Conservation (phyloP, 768 basidiomycete genomes). For the Auricularia auricula-judae region DNA sequence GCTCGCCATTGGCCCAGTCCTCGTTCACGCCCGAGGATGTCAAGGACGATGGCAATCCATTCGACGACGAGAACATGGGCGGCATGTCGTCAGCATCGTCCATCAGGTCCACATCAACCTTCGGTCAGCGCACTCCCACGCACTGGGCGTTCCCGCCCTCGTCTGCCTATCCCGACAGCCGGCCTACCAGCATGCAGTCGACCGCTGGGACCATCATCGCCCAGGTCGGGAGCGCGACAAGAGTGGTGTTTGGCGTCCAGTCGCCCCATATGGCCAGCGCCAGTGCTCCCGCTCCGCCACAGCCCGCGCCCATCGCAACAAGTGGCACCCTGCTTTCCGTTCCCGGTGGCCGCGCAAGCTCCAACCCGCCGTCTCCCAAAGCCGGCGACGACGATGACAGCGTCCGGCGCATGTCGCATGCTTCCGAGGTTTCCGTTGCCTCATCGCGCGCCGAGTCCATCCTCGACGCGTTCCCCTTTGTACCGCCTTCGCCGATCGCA, state of each 20-base stretch:
- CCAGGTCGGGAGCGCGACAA: slow-evolving; percentile 54
- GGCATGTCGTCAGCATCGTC: background rate
- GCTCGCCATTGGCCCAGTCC: slow-evolving; percentile 58
- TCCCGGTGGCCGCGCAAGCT: background rate
- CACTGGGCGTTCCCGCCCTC: background rate
- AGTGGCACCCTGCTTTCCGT: background rate
- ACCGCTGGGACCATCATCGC: slow-evolving; percentile 17
- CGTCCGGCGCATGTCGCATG: slow-evolving; percentile 40
- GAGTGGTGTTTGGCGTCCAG: slow-evolving; percentile 49
- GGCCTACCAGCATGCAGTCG: background rate
- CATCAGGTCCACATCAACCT: background rate
- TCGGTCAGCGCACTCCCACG: background rate
- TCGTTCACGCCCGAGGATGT: slow-evolving; percentile 66
- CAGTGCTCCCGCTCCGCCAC: background rate
- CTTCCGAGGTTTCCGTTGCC: slow-evolving; percentile 53
- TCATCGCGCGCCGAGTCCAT: slow-evolving; percentile 76
- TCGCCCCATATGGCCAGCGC: background rate
- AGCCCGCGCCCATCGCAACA: background rate
- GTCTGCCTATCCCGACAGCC: background rate
- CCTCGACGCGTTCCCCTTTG: slow-evolving; percentile 79
- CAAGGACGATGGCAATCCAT: background rate
- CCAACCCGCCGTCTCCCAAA: slow-evolving; percentile 13
- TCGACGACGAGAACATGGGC: background rate
- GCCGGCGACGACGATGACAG: slow-evolving; percentile 5
- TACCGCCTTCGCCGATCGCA: slow-evolving; percentile 84